Evolutionary conservation across 2,329 filamentous ascomycete species (phyloP).

Genomic region (Claviceps purpurea): DNA sequence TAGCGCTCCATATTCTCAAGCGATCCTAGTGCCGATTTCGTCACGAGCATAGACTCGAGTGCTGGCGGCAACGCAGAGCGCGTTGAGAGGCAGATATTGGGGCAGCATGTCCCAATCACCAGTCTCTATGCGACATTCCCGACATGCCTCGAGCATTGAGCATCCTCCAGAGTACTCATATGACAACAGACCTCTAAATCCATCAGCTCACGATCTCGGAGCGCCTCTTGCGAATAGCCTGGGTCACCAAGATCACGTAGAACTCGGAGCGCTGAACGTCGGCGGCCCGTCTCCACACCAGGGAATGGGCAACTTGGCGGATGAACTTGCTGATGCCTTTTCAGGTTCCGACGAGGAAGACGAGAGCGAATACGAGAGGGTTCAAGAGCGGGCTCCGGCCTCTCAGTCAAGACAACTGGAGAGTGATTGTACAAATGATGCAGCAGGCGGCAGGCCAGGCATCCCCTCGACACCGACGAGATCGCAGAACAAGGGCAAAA

Average conservation of each 20-base stretch:
- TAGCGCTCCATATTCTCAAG: background rate
- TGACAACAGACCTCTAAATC: constrained; percentile 35
- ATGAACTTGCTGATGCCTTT: constrained; percentile 65
- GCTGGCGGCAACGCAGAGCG: background rate
- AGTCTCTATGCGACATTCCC: constrained; percentile 43
- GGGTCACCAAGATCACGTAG: constrained; percentile 33
- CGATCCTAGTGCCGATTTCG: background rate
- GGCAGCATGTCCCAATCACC: constrained; percentile 5
- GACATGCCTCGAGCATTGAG: constrained; percentile 42
- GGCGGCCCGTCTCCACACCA: constrained; percentile 31
- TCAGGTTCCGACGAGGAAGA: constrained; percentile 53
- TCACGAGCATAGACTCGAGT: background rate
- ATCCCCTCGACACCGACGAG: constrained; percentile 15
- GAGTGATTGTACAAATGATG: background rate
- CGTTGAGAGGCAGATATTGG: background rate
- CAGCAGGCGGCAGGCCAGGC: constrained; percentile 3
- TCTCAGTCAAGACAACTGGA: background rate
- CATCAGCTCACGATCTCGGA: constrained; percentile 35
- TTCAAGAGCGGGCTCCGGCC: constrained; percentile 8
- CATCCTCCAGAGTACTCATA: constrained; percentile 31
- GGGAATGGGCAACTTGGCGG: constrained; percentile 64
- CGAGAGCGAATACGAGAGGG: constrained; percentile 37
- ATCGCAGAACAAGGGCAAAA: constrained; percentile 25
- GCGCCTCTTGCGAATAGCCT: constrained; percentile 36
- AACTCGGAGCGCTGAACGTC: constrained; percentile 31